Conservation (phyloP, 2,329 filamentous ascomycete species). For the Fusarium tuaranense region DNA sequence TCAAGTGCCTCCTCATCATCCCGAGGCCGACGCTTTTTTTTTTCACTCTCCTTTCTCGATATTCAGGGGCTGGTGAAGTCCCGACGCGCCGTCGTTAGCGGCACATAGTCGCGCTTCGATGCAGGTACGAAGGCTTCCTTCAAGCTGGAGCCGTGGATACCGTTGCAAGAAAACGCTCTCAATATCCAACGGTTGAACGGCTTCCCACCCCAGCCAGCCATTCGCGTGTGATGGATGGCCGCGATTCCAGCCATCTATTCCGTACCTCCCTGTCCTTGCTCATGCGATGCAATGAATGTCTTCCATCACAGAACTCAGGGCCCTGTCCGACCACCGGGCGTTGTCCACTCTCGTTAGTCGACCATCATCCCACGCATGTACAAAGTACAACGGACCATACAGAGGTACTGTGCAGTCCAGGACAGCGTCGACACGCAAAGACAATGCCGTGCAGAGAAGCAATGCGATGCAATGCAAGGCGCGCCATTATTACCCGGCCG, state of each 20-base stretch:
- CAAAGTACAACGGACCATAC: background rate
- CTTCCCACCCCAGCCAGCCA: background rate
- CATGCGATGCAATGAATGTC: background rate
- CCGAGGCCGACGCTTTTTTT: constrained; percentile 23
- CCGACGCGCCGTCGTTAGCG: constrained; percentile 21
- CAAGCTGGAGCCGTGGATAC: background rate
- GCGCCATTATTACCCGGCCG: constrained; percentile 26
- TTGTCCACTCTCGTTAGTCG: background rate
- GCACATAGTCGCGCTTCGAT: constrained; percentile 16
- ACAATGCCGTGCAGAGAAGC: constrained; percentile 16
- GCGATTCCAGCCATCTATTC: background rate
- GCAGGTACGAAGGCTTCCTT: constrained; percentile 8
- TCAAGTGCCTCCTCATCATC: constrained; percentile 21
- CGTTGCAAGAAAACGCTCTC: constrained; percentile 1
- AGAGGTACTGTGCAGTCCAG: constrained; percentile 6
- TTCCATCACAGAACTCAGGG: background rate
- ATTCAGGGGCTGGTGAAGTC: constrained; percentile 29
- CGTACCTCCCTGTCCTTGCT: constrained; percentile 6
- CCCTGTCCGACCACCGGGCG: background rate
- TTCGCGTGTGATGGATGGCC: background rate
- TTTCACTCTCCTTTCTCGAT: constrained; percentile 8
- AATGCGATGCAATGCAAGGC: constrained; percentile 13
- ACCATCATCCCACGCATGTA: constrained; percentile 26
- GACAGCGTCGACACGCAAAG: constrained; percentile 6
- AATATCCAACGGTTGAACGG: constrained; percentile 3